phyloP scores from a whole-genome alignment of 2,329 filamentous ascomycete genomes.

The Xylaria sp. region DNA sequence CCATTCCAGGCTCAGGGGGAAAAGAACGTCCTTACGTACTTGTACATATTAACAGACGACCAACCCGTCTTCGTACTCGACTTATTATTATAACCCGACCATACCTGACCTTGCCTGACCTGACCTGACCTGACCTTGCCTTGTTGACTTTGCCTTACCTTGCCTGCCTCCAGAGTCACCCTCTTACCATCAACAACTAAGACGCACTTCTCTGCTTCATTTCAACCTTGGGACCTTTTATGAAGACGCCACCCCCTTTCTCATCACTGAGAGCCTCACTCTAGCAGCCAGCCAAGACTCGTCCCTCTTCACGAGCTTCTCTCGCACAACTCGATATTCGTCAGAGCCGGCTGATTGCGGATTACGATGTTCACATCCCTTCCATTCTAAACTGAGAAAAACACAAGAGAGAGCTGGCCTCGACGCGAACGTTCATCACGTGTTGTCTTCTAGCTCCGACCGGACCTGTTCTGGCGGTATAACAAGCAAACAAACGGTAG shows the following conservation, averaged over 20 bases:
- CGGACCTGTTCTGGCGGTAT: constrained; percentile 5
- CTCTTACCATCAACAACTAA: not conserved
- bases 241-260: constrained; percentile 13
- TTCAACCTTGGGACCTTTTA: not conserved
- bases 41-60: not conserved
- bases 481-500: not conserved
- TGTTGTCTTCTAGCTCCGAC: constrained; percentile 18
- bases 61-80: not conserved
- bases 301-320: constrained; percentile 1
- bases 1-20: constrained; percentile 19
- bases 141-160: constrained; percentile 3
- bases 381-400: constrained; percentile 17
- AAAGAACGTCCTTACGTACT: constrained; percentile 1
- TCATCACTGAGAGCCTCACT: constrained; percentile 12
- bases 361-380: constrained; percentile 17
- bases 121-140: constrained; percentile 1
- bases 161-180: not conserved
- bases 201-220: not conserved
- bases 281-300: constrained; percentile 5
- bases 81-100: not conserved
- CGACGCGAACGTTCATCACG: constrained; percentile 20
- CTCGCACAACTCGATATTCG: constrained; percentile 8
- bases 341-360: constrained; percentile 10
- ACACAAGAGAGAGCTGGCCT: constrained; percentile 19
- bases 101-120: not conserved